Evolutionary conservation across 1,139 yeast species (phyloP).

Genomic region (Debaryomyces nepalensis): DNA sequence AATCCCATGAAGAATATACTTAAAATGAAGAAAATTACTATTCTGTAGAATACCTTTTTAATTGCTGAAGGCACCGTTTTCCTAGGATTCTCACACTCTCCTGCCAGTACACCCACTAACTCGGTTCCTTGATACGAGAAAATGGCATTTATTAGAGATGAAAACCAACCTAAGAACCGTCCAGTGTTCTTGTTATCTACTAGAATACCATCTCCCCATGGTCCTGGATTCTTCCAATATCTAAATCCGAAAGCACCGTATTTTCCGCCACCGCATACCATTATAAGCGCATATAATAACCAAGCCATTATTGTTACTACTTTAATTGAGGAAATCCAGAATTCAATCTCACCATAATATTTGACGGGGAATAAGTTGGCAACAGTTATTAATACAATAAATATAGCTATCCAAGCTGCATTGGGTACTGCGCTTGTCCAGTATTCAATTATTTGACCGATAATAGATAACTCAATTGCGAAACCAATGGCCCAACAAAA

Average conservation of each 20-base stretch:
- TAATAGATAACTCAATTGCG: slow-evolving; percentile 82
- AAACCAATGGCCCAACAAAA: slow-evolving; percentile 85
- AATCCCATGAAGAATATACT: slow-evolving; percentile 82
- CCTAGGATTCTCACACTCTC: slow-evolving; percentile 84
- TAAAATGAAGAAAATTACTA: slow-evolving; percentile 77
- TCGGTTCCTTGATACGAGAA: slow-evolving; percentile 85
- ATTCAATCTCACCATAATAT: slow-evolving; percentile 52
- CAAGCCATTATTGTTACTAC: slow-evolving; percentile 77
- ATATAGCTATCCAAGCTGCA: slow-evolving; percentile 78
- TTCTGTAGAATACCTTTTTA: slow-evolving; percentile 79
- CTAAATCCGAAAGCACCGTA: slow-evolving; percentile 81
- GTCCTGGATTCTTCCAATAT: slow-evolving; percentile 94
- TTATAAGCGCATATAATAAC: slow-evolving; percentile 65
- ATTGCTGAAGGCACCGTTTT: slow-evolving; percentile 84
- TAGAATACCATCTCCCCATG: slow-evolving; percentile 70
- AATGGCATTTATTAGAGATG: slow-evolving; percentile 67
- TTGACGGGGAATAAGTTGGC: slow-evolving; percentile 48
- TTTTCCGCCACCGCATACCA: slow-evolving; percentile 73
- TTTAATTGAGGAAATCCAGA: slow-evolving; percentile 62
- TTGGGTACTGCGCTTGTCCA: slow-evolving; percentile 78
- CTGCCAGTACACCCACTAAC: slow-evolving; percentile 85
- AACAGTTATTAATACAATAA: slow-evolving; percentile 46
- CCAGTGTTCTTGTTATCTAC: slow-evolving; percentile 53
- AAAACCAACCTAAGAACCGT: slow-evolving; percentile 68
- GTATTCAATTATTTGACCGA: slow-evolving; percentile 73